Evolutionary conservation across 2,329 filamentous ascomycete genomes (phyloP), one percentile per base, ranked within the genome.

Genomic region (Penicillium sp.): DNA sequence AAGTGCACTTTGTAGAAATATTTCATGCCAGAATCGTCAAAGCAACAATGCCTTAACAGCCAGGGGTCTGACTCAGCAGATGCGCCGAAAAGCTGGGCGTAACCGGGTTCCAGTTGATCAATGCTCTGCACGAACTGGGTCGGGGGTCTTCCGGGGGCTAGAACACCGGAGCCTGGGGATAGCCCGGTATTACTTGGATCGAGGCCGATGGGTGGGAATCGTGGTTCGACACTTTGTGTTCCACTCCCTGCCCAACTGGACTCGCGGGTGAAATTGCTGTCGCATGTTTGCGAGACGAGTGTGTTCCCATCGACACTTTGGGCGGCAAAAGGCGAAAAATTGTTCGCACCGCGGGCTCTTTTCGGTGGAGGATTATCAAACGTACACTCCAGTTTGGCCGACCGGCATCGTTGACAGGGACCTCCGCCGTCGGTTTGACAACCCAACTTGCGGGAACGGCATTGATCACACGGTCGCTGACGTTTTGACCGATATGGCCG

Each of bases 61-160:
- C 71, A 73, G 0, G 70, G 70, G 42, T 72, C 70, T 8, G 67
- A 70, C 40, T 72, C 70, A 25, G 69, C 66, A 5, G 71, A 72
- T 1, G 63, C 63, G 1, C 69, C 69, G 27, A 70, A 68, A 6
- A 73, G 54, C 55, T 70, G 65, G 9, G 64, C 67, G 46, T 62
- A 65, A 6, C 66, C 65, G 5, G 62, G 60, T 44, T 67, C 61
- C 7, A 72, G 60, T 50, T 65, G 64, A 50, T 72, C 69, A 29
- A 72, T 66, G 23, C 60, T 64, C 46, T 65, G 64, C 13, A 67
- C 64, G 34, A 66, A 66, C 37, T 67, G 64, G 4, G 64, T 63
- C 16, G 61, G 54, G 9, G 61, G 56, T 29, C 56, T 60, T 42
- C 54, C 60, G 38, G 61, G 40, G 15, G 57, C 46, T 35, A 60